phyloP scores from a whole-genome alignment of 805 yeast genomes.

The Spathaspora gorwiae region DNA sequence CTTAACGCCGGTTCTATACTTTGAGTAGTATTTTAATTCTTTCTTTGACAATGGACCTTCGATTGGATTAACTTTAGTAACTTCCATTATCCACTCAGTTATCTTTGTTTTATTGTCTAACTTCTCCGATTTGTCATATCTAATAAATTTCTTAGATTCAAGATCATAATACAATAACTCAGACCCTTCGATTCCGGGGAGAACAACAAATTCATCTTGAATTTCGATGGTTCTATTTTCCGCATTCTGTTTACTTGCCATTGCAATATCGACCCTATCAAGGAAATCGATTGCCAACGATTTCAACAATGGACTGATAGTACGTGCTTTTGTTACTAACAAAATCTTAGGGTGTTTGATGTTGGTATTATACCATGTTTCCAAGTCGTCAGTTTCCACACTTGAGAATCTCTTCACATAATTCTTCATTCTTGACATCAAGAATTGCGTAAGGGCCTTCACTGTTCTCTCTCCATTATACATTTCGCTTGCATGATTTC shows the following conservation, averaged over 20 bases:
- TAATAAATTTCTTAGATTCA: constrained; percentile 13
- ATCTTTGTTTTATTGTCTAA: constrained; percentile 27
- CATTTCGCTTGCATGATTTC: constrained; percentile 47
- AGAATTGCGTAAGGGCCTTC: constrained; percentile 50
- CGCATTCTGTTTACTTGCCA: constrained; percentile 26
- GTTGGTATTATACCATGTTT: constrained; percentile 23
- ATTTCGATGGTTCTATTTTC: constrained; percentile 14
- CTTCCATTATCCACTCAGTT: constrained; percentile 28
- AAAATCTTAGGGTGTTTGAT: constrained; percentile 41
- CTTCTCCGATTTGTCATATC: constrained; percentile 19
- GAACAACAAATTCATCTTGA: constrained; percentile 16
- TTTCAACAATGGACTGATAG: constrained; percentile 53
- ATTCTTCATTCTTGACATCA: constrained; percentile 58
- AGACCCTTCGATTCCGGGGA: constrained; percentile 22
- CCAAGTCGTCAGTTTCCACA: constrained; percentile 17
- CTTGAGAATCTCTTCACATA: constrained; percentile 52
- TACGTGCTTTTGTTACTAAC: constrained; percentile 48
- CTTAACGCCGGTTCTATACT: constrained; percentile 17
- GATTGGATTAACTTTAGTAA: constrained; percentile 21
- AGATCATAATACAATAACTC: constrained; percentile 22
- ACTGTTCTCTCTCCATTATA: constrained; percentile 61
- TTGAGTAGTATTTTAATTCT: constrained; percentile 23
- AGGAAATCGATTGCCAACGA: constrained; percentile 68
- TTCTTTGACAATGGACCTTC: constrained; percentile 38
- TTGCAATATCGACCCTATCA: constrained; percentile 45